These are phyloP conservation scores for Kurtzmaniella quercitrusa DNA, from an alignment of 1,139 yeast genomes.

Conservation along the genomic window DNA sequence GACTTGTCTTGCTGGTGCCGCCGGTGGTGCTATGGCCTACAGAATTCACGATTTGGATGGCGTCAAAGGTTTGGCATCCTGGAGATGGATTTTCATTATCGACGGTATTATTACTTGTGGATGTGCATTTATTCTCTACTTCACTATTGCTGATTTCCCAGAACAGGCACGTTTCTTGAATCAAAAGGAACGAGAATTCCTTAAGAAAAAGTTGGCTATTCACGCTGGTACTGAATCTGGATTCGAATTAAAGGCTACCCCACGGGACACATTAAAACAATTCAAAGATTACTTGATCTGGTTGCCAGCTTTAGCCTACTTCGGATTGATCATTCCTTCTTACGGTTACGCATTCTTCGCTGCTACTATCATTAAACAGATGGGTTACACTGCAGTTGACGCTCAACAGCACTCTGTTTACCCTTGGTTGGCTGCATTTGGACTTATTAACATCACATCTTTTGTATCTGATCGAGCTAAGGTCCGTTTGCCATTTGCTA, in stretches of 20 bases:
- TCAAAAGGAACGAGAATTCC: constrained; percentile 42
- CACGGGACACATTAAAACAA: constrained; percentile 36
- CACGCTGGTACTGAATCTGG: constrained; percentile 52
- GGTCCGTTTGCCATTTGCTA: constrained; percentile 46
- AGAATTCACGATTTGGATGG: constrained; percentile 38
- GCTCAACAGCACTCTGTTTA: constrained; percentile 68
- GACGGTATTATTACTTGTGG: constrained; percentile 72
- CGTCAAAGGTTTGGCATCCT: constrained; percentile 40
- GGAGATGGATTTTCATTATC: constrained; percentile 74
- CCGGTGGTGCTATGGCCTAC: constrained; percentile 41
- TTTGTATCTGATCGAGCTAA: constrained; percentile 45
- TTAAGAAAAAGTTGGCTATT: constrained; percentile 52
- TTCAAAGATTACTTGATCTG: constrained; percentile 49
- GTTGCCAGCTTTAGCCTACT: constrained; percentile 57
- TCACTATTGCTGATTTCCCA: constrained; percentile 48
- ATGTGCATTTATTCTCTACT: constrained; percentile 53
- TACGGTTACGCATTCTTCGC: constrained; percentile 73
- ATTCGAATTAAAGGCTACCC: constrained; percentile 43
- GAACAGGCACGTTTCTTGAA: constrained; percentile 51
- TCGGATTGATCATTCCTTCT: constrained; percentile 62
- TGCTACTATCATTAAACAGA: constrained; percentile 54
- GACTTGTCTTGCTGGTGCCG: constrained; percentile 42
- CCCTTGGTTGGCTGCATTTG: constrained; percentile 69
- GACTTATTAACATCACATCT: constrained; percentile 45
- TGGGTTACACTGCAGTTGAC: constrained; percentile 56